These are phyloP conservation scores for Hymenoscyphus albidus DNA, from an alignment of 2,329 filamentous ascomycete genomes.

Conservation along the genomic window DNA sequence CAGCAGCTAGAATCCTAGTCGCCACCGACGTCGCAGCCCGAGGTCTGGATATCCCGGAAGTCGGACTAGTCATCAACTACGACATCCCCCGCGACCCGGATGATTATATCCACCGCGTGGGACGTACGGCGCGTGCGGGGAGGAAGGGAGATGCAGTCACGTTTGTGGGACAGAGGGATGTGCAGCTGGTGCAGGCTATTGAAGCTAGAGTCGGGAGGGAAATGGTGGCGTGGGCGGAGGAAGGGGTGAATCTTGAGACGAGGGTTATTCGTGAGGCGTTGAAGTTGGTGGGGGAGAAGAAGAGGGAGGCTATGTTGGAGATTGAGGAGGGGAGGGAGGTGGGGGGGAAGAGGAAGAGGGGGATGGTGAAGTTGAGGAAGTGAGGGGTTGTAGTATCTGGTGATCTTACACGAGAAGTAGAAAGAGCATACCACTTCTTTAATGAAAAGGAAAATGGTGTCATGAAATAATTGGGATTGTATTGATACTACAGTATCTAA, in stretches of 20 bases:
- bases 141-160: constrained; percentile 78
- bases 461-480: not conserved
- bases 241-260: constrained; percentile 90
- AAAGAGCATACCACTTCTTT: not conserved
- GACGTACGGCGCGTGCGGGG: constrained; percentile 90
- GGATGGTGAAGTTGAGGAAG: constrained; percentile 48
- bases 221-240: constrained; percentile 83
- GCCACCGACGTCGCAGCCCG: constrained; percentile 93
- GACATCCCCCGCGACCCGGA: constrained; percentile 94
- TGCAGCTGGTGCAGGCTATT: constrained; percentile 85
- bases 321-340: constrained; percentile 92
- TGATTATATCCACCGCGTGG: constrained; percentile 95
- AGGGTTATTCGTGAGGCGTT: constrained; percentile 79
- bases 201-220: constrained; percentile 75
- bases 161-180: constrained; percentile 88
- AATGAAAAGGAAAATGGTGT: not conserved
- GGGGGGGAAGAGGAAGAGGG: constrained; percentile 71
- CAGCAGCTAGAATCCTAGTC: constrained; percentile 82
- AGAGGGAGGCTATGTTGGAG: constrained; percentile 83
- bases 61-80: constrained; percentile 88
- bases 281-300: constrained; percentile 89
- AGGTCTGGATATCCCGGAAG: constrained; percentile 92
- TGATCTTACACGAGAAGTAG: too few species aligned
- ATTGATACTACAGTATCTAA: too few species aligned
- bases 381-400: too few species aligned